A percentile compares a stretch with the other conserved stretches of the same genome.
Conservation (phyloP, 1,284 basidiomycete genomes). For the Moesziomyces antarcticus region DNA sequence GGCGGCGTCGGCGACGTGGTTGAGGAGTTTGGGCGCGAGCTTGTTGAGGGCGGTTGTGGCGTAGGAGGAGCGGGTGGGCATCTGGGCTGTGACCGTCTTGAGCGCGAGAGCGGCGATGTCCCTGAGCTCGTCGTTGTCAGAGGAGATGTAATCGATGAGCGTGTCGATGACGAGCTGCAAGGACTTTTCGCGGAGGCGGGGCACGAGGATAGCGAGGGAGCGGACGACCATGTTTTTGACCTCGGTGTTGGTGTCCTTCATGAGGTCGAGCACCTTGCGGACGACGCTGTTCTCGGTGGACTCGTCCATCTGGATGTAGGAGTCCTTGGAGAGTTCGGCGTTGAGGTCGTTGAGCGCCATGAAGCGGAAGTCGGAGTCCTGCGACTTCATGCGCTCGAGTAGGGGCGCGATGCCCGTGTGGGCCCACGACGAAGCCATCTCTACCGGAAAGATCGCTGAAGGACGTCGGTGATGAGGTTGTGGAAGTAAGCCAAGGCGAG, state of each 20-base stretch:
- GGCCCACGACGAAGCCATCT: slow-evolving; percentile 45
- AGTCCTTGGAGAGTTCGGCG: slow-evolving; percentile 45
- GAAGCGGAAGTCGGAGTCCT: slow-evolving; percentile 64
- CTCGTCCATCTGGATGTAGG: slow-evolving; percentile 51
- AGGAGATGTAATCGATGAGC: slow-evolving; percentile 83
- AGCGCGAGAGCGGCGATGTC: slow-evolving; percentile 92
- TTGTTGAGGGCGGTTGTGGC: slow-evolving; percentile 83
- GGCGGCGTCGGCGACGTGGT: slow-evolving; percentile 70
- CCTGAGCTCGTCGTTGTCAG: slow-evolving; percentile 86
- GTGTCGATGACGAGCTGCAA: slow-evolving; percentile 87
- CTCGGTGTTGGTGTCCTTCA: slow-evolving; percentile 94
- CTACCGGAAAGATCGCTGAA: background rate
- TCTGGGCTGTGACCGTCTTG: slow-evolving; percentile 91
- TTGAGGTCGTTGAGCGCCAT: slow-evolving; percentile 66
- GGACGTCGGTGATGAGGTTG: background rate
- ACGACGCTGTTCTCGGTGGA: slow-evolving; percentile 79
- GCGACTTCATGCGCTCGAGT: slow-evolving; percentile 65
- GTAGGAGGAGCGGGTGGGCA: slow-evolving; percentile 82
- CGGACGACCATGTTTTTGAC: slow-evolving; percentile 88
- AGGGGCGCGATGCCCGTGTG: slow-evolving; percentile 52
- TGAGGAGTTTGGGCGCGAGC: slow-evolving; percentile 84
- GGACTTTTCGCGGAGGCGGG: slow-evolving; percentile 82
- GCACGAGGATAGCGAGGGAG: slow-evolving; percentile 85
- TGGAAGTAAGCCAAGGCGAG: background rate
- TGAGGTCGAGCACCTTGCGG: slow-evolving; percentile 80